Evolutionary conservation across 495 filamentous ascomycete species (phyloP), one percentile per base, ranked within the genome.

Genomic region (Podospora bellae-mahoneyi): DNA sequence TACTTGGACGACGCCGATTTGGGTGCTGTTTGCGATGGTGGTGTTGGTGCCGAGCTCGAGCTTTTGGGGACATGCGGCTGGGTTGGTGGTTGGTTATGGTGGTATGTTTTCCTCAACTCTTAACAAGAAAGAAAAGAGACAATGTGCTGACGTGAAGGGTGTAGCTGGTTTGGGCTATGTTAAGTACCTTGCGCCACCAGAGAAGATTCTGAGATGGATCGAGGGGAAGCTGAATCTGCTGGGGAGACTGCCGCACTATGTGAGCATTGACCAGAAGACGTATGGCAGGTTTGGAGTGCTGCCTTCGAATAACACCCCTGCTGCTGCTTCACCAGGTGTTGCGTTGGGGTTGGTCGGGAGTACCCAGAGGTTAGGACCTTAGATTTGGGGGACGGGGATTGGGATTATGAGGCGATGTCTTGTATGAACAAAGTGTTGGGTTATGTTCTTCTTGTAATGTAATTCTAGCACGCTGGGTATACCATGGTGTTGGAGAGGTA

Each of bases 221-320:
- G 93, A 97, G 78, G 85, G 86, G 20, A 96, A 92, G 76, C 73
- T 96, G 64, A 94, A 96, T 70, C 84, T 97, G 20, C 82, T 96
- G 3, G 91, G 88, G 16, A 84, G 91, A 66, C 78, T 97, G 53
- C 92, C 93, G 18, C 90, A 94, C 78, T 97, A 96, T 73, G 89
- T 97, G 18, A 93, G 90, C 20, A 87, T 97, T 15, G 93, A 97
- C 74, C 93, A 97, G 76, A 96, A 96, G 85, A 96, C 91, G n/a
- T 96, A 92, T 74, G 93, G 93, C n/a, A 85, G 93, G 60, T 96
- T 94, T 74, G 93, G 93, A 0, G 91, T 97, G 19, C 80, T 97
- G 23, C 93, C 93, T 2, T 87, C 87, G 0, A 82, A 81, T 32
- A 80, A 77, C 58, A 66, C 77, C 3, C 9, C 39, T 48, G 7